phyloP scores from a whole-genome alignment of 2,329 filamentous ascomycete species.

The Cytospora schulzeri region DNA sequence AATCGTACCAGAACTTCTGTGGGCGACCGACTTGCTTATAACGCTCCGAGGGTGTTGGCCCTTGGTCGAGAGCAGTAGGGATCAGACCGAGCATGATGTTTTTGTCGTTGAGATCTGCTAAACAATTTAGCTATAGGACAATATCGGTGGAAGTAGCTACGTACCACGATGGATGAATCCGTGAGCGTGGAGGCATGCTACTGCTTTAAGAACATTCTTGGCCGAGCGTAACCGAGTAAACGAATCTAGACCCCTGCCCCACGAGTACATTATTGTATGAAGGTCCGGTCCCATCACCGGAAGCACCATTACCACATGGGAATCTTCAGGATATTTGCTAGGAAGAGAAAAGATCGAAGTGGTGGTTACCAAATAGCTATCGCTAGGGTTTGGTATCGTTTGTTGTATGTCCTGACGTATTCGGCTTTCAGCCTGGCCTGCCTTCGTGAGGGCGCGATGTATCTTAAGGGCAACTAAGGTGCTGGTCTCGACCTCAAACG shows the following conservation, averaged over 20 bases:
- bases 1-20: background rate
- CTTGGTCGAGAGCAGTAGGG: background rate
- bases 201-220: slow-evolving; percentile 3
- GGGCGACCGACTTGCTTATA: slow-evolving; percentile 8
- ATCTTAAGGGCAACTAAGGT: slow-evolving; percentile 9
- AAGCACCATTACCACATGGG: slow-evolving; percentile 1
- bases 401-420: slow-evolving; percentile 2
- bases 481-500: background rate
- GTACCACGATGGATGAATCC: background rate
- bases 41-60: slow-evolving; percentile 1
- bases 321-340: background rate
- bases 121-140: background rate
- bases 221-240: background rate
- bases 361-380: background rate
- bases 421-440: slow-evolving; percentile 3
- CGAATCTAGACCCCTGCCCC: background rate
- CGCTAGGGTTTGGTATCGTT: background rate
- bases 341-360: slow-evolving; percentile 6
- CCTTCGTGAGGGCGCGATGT: slow-evolving; percentile 1
- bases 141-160: background rate
- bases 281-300: slow-evolving; percentile 2
- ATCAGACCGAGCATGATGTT: slow-evolving; percentile 1
- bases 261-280: background rate
- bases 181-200: background rate
- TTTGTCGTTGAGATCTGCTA: background rate